A percentile compares a stretch with the other conserved stretches of the same genome.
These are phyloP conservation scores for Penicillium flavigenum DNA, from an alignment of 495 filamentous ascomycete genomes.

Conservation along the genomic window DNA sequence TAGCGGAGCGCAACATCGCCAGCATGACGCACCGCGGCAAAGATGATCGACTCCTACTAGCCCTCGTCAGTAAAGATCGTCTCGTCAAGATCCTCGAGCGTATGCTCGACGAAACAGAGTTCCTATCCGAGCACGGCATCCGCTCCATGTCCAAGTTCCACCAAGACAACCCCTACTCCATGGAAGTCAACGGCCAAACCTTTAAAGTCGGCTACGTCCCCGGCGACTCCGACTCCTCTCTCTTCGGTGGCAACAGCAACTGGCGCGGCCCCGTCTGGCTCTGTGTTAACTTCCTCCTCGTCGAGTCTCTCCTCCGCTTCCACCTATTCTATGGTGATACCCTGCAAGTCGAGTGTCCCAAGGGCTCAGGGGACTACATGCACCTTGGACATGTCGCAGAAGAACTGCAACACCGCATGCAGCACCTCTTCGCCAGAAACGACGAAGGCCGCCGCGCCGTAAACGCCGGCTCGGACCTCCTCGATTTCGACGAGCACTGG, in stretches of 20 bases:
- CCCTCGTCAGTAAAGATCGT: slow-evolving; percentile 86
- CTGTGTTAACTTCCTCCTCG: slow-evolving; percentile 91
- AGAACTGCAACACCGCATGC: slow-evolving; percentile 90
- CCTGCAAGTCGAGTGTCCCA: slow-evolving; percentile 89
- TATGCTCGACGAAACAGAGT: slow-evolving; percentile 94
- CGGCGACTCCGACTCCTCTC: slow-evolving; percentile 87
- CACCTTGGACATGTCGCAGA: slow-evolving; percentile 95
- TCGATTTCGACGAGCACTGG: slow-evolving; percentile 91
- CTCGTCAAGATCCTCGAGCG: slow-evolving; percentile 79
- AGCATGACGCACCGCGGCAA: slow-evolving; percentile 87
- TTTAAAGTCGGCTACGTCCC: slow-evolving; percentile 90
- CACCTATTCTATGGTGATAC: slow-evolving; percentile 92
- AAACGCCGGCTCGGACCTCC: slow-evolving; percentile 74
- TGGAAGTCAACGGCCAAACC: slow-evolving; percentile 91
- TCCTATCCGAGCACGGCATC: slow-evolving; percentile 86
- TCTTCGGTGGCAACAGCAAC: slow-evolving; percentile 97
- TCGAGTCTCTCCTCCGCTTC: slow-evolving; percentile 89
- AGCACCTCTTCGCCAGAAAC: slow-evolving; percentile 81
- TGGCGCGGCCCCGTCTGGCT: slow-evolving; percentile 95
- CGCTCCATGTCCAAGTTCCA: slow-evolving; percentile 93
- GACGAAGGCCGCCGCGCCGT: slow-evolving; percentile 85
- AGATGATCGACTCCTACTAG: slow-evolving; percentile 77
- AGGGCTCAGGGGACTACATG: slow-evolving; percentile 92
- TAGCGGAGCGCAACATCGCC: slow-evolving; percentile 88
- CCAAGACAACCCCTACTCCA: slow-evolving; percentile 83